A percentile compares a stretch with the other conserved stretches of the same genome.
phyloP scores from a whole-genome alignment of 2,329 filamentous ascomycete genomes.

The Fusarium brevicatenulatum region DNA sequence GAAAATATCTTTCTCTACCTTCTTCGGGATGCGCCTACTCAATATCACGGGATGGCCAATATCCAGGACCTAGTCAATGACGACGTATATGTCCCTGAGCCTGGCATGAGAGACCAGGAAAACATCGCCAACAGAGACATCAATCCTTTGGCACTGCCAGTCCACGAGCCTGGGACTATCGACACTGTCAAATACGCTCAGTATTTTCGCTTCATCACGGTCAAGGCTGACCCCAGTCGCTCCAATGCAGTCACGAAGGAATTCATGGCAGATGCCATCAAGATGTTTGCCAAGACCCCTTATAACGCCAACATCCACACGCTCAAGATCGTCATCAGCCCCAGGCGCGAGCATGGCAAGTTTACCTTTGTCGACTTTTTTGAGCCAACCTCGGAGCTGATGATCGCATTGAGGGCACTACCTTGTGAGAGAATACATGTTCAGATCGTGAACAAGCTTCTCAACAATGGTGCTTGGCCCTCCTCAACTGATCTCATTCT shows the following conservation, averaged over 20 bases:
- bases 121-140: not conserved
- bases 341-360: slow-evolving; percentile 22
- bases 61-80: slow-evolving; percentile 32
- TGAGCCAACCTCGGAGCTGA: slow-evolving; percentile 40
- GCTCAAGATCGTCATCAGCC: slow-evolving; percentile 55
- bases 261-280: slow-evolving; percentile 51
- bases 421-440: slow-evolving; percentile 51
- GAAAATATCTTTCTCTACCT: slow-evolving; percentile 60
- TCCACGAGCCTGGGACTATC: slow-evolving; percentile 41
- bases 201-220: slow-evolving; percentile 54
- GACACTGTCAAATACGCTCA: slow-evolving; percentile 50
- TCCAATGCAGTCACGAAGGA: slow-evolving; percentile 32
- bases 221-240: slow-evolving; percentile 57
- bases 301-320: slow-evolving; percentile 50
- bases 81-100: slow-evolving; percentile 12
- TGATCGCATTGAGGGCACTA: slow-evolving; percentile 47
- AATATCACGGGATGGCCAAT: slow-evolving; percentile 18
- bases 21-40: slow-evolving; percentile 51
- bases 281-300: slow-evolving; percentile 46
- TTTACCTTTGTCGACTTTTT: slow-evolving; percentile 55
- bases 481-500: slow-evolving; percentile 10
- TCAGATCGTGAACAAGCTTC: slow-evolving; percentile 45
- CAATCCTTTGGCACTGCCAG: slow-evolving; percentile 2
- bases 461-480: slow-evolving; percentile 5
- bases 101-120: not conserved